Conservation (phyloP, 495 filamentous ascomycete genomes). For the Thermochaetoides thermophila region DNA sequence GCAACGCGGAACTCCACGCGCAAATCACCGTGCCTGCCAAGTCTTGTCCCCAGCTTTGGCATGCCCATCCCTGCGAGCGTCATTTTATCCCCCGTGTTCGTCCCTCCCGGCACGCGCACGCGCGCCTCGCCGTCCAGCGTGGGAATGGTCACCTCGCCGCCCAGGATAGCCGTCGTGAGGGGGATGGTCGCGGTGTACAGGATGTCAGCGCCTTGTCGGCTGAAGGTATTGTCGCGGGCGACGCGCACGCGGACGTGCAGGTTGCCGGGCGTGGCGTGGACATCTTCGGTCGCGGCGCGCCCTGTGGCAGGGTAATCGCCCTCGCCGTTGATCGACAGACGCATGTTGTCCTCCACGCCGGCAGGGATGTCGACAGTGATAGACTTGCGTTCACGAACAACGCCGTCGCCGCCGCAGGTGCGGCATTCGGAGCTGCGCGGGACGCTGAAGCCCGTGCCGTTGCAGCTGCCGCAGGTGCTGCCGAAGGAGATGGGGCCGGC, state of each 20-base stretch:
- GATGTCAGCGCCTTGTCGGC: conserved; percentile 70
- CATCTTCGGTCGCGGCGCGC: conserved; percentile 38
- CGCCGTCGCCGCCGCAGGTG: conserved; percentile 65
- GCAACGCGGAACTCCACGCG: conserved; percentile 86
- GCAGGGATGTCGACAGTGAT: conserved; percentile 80
- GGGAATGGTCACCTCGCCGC: conserved; percentile 77
- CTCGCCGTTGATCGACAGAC: conserved; percentile 61
- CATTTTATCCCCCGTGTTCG: conserved; percentile 81
- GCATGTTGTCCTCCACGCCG: conserved; percentile 92
- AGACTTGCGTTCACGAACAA: conserved; percentile 59
- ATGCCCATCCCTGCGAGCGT: conserved; percentile 81
- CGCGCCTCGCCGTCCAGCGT: conserved; percentile 83
- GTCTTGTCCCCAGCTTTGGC: conserved; percentile 52
- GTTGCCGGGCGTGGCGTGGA: conserved; percentile 55
- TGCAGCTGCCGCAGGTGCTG: conserved; percentile 69
- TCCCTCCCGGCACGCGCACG: conserved; percentile 76
- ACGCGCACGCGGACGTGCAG: conserved; percentile 79
- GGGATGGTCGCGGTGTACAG: conserved; percentile 85
- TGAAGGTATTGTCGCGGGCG: conserved; percentile 72
- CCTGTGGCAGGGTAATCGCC: conserved; percentile 75
- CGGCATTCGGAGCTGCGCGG: conserved; percentile 68
- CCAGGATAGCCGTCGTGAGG: conserved; percentile 80
- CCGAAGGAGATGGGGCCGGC: conserved; percentile 91
- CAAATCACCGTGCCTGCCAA: conserved; percentile 56
- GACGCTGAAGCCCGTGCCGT: conserved; percentile 53